A percentile compares a stretch with the other conserved stretches of the same genome.
phyloP scores from a whole-genome alignment of 2,329 filamentous ascomycete species.

The Scedosporium apiospermum region DNA sequence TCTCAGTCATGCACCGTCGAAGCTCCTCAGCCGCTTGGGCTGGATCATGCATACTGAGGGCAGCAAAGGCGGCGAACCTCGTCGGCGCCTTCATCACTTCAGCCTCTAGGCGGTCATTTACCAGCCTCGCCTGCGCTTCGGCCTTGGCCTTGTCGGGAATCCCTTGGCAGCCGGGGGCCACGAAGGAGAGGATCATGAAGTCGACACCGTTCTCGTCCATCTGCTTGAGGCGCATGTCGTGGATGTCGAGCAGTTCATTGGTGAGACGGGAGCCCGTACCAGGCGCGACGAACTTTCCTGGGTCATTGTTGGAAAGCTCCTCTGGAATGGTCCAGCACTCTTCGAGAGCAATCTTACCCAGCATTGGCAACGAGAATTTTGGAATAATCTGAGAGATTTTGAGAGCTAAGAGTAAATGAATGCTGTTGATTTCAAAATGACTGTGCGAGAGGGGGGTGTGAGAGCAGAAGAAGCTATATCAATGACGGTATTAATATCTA shows the following conservation, averaged over 20 bases:
- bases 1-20: constrained; percentile 17
- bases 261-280: neutral
- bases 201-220: constrained; percentile 4
- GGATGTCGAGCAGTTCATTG: constrained; percentile 1
- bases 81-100: constrained; percentile 10
- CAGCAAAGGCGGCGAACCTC: constrained; percentile 20
- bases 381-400: no score
- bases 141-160: neutral
- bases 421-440: no score
- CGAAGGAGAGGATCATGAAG: constrained; percentile 2
- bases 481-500: no score
- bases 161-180: neutral
- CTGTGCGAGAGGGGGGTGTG: no score
- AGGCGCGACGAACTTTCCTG: neutral
- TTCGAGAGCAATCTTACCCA: neutral
- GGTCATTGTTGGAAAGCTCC: constrained; percentile 1
- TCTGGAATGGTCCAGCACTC: neutral
- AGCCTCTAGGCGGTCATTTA: neutral
- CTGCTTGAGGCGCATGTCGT: neutral
- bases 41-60: constrained; percentile 20
- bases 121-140: neutral
- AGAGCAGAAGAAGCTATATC: no score
- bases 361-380: neutral
- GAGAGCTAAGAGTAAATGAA: no score
- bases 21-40: constrained; percentile 19